Evolutionary conservation across 2,329 filamentous ascomycete species (phyloP).

Genomic region (Colletotrichum endophyticum): DNA sequence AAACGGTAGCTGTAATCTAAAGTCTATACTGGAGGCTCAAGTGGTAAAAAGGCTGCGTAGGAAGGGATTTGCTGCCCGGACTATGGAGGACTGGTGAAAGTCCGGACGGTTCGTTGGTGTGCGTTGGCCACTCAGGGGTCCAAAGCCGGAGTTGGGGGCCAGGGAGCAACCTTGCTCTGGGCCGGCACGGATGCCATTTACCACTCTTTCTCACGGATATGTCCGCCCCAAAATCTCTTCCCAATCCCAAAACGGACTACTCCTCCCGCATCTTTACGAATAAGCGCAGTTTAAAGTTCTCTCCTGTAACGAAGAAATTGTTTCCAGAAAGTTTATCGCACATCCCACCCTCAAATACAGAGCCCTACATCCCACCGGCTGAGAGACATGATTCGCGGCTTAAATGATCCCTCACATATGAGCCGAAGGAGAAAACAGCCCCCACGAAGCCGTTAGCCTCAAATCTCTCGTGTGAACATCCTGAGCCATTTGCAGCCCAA

Average conservation of each 20-base stretch:
- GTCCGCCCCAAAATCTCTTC: neutral
- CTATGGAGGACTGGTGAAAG: neutral
- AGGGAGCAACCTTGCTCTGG: neutral
- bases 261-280: neutral
- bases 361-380: neutral
- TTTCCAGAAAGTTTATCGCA: neutral
- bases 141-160: neutral
- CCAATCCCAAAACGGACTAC: neutral
- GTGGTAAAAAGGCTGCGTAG: neutral
- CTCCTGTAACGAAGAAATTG: constrained; percentile 2
- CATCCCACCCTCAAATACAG: neutral
- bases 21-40: neutral
- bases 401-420: neutral
- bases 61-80: neutral
- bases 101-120: neutral
- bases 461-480: neutral
- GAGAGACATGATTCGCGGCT: neutral
- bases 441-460: neutral
- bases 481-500: neutral
- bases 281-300: neutral
- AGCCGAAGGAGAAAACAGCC: neutral
- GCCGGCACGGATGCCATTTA: neutral
- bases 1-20: neutral
- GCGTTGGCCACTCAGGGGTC: neutral
- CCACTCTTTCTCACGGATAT: neutral